Base-by-base conservation (phyloP, 352 stramenopile genomes). In the Phytophthora sp. region DNA sequence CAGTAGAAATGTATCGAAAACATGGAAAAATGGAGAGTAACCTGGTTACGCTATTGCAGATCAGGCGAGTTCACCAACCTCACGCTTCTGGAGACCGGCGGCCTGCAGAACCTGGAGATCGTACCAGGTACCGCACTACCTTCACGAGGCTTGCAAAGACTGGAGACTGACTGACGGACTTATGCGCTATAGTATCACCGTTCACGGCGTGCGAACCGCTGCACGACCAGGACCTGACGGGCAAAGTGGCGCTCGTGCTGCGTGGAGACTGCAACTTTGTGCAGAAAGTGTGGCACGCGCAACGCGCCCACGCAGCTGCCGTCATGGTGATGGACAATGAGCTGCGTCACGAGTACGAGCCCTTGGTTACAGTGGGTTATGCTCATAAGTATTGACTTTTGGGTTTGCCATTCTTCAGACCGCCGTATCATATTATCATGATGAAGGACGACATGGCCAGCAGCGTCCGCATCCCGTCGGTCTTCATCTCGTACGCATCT, bases 391-490 rank as follows among this genome's bases (percentile, higher is more conserved):
- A 15, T 52, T 31, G 21, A 36, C 30, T n/a, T 47, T 27, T 57
- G 9, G 4, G 31, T 13, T 27, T 59, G 20, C 46, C 12, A 15
- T 64, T 13, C 12, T 66, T 16, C 56, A 90, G 84, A 71, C 57
- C 84, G 24, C 84, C 84, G 68, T 87, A 79, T 52, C 82, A 94
- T 36, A 91, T 94, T 61, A 90, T 94, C 68, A 94, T 94, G 86
- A 88, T 91, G 69, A 87, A 88, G 36, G 84, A 94, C 63, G 77
- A 91, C 59, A 86, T 90, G 63, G 80, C 82, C 36, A 77, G 73
- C 41, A 74, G 70, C 24, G 61, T 94, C 23, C 68, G 54, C 16
- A 94, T 94, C 50, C 86, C 86, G 42, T 85, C 73, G 1, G 79
- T 92, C 15, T 94, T 94, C 62, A 76, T 94, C 31, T 81, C 82